Conservation (phyloP, 805 yeast genomes). For the Ogataea polymorpha region DNA sequence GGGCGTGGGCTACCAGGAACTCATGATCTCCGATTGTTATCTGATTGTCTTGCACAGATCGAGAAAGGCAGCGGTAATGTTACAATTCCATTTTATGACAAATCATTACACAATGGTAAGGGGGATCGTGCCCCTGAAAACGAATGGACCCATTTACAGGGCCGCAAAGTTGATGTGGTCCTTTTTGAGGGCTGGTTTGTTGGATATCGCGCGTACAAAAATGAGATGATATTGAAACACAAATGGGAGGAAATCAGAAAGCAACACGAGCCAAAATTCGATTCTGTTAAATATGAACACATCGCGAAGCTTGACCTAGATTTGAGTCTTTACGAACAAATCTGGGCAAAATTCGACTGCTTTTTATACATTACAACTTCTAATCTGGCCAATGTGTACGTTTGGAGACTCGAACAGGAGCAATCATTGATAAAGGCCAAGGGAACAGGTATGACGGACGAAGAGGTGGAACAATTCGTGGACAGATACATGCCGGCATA, state of each 20-base stretch:
- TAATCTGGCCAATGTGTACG: constrained; percentile 58
- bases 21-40: constrained; percentile 63
- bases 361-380: constrained; percentile 63
- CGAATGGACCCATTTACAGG: constrained; percentile 36
- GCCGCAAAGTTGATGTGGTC: constrained; percentile 54
- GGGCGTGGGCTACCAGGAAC: constrained; percentile 96
- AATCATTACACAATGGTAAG: constrained; percentile 62
- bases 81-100: constrained; percentile 71
- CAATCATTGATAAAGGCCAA: constrained; percentile 47
- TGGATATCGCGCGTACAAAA: constrained; percentile 56
- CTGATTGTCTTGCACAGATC: constrained; percentile 34
- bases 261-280: constrained; percentile 18
- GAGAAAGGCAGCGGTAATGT: constrained; percentile 28
- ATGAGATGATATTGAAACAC: constrained; percentile 26
- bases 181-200: constrained; percentile 94
- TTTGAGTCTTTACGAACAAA: constrained; percentile 45
- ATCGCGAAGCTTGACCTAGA: constrained; percentile 47
- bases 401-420: constrained; percentile 81
- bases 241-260: constrained; percentile 28
- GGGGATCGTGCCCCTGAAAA: constrained; percentile 64
- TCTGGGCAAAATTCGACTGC: constrained; percentile 58
- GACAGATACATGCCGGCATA: constrained; percentile 87
- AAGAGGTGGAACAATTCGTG: constrained; percentile 63
- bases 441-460: constrained; percentile 82
- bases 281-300: constrained; percentile 15